Evolutionary conservation across 2,329 filamentous ascomycete genomes (phyloP), one percentile per base, ranked within the genome.

Genomic region (Dothiorella sarmentorum): DNA sequence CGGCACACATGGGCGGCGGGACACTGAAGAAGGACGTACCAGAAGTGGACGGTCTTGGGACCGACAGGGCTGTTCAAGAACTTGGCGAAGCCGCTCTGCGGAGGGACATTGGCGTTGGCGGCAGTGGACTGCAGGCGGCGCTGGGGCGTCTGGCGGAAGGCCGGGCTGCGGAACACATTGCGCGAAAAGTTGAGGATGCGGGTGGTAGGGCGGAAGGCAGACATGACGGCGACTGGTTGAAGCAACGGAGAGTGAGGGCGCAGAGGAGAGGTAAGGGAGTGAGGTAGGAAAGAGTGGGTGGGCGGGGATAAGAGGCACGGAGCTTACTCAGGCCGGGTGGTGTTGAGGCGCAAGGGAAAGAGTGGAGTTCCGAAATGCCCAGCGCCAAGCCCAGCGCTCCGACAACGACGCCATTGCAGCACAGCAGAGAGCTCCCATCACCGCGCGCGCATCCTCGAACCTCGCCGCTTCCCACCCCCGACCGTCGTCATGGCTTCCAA

Each of bases 21-120:
- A 35, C 6, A 7, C 7, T 9, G 10, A 20, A n/a, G 10, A 26
- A 3, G 5, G 61, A 70, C 81, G 64, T 80, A 93, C 93, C 94
- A 99, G 80, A 99, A 99, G 77, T 99, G 94, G 69, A 99, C 94
- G 62, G 94, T 99, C 87, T 82, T 78, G 55, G 77, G 76, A 7
- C 79, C 79, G 59, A 82, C 72, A 31, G 74, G 73, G 56, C 73
- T 75, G 67, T 79, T 76, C 75, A 73, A 77, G 81, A 95, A 84
- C 76, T 86, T 86, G 80, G 87, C 85, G 74, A 94, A 86, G 55
- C 73, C 75, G 63, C 72, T 78, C 73, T 80, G 77, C 29, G 62
- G 31, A 33, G 68, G 68, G 51, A 68, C 68, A 61, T 69, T 69
- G 59, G 65, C 67, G 56, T 69, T 78, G 40, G 85, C 79, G 43